Evolutionary conservation across 441 rosid genomes (phyloP).

Genomic region (Adansonia rubrostipa): DNA sequence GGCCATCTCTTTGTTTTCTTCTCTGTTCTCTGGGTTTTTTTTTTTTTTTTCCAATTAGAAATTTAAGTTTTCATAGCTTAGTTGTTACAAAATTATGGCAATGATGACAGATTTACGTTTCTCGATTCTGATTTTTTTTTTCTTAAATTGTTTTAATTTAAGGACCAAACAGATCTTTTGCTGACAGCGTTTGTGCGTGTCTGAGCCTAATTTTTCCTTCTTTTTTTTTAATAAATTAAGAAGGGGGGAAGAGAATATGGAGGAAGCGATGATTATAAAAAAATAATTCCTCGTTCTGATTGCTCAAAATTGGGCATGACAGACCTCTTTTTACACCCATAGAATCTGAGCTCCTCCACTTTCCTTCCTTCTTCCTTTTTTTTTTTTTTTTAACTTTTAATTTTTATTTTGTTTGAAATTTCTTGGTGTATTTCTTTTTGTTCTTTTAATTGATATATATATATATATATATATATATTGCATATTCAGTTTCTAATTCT

Average conservation of each 20-base stretch:
- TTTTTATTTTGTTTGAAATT: too few relatives aligned
- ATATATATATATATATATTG: too few relatives aligned
- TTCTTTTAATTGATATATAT: too few relatives aligned
- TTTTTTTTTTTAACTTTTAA: neutral
- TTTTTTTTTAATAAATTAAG: neutral
- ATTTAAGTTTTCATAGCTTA: neutral
- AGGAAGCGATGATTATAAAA: conserved; percentile 40
- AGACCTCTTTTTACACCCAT: conserved; percentile 48
- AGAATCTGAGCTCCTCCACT: conserved; percentile 47
- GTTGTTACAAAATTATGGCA: neutral
- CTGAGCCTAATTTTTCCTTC: neutral
- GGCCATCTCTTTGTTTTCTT: neutral
- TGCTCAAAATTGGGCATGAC: conserved; percentile 33
- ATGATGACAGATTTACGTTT: neutral
- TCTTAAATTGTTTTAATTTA: neutral
- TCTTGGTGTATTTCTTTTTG: too few relatives aligned
- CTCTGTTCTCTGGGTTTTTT: neutral
- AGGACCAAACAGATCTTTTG: conserved; percentile 27
- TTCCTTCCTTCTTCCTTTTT: neutral
- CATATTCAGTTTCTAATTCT: too few relatives aligned
- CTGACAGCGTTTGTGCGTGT: conserved; percentile 38
- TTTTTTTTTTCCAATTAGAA: too few relatives aligned
- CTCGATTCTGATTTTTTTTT: neutral
- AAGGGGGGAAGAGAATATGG: neutral
- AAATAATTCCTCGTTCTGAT: conserved; percentile 50